Evolutionary conservation across 768 basidiomycete species (phyloP), one percentile per base, ranked within the genome.

Genomic region (Mycena haematopus): DNA sequence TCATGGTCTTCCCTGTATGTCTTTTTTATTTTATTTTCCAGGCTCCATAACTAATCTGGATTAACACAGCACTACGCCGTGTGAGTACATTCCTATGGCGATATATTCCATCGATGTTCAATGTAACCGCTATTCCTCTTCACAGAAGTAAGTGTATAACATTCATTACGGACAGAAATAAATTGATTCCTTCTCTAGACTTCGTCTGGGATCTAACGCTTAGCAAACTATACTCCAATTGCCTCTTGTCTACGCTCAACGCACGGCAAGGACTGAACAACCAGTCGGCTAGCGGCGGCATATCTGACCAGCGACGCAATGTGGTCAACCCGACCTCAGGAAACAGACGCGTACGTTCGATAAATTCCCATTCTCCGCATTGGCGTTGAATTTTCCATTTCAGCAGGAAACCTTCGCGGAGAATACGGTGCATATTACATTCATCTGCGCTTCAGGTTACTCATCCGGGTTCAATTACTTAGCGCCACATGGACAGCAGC

Each of bases 191-290:
- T 24, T 9, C n/a, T 21, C 21, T 22, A 45, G 44, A 45, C 44
- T 45, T 45, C 44, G 22, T 45, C 44, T 45, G 44, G 44, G 82
- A 83, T 63, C 71, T 84, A 22, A 74, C 80, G 13, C 71, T 84
- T 15, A 76, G 80, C 2, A 83, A 82, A 56, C 73, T 84, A 9
- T 84, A 84, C 66, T 59, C 80, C 21, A 84, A 83, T 56, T 82
- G 80, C 55, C 72, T 83, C 6, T 67, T 84, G 38, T 83, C 82
- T 6, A 81, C 82, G 4, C 74, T 84, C 25, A 83, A 84, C 53
- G 79, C 82, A 27, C 77, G 82, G 9, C 72, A 76, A 10, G 45
- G 70, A 6, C 52, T 80, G 19, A 77, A 77, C 35, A 70, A 70
- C 7, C 62, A 70, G 44, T 68, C 71, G 2, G 46, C 42, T n/a